These are phyloP conservation scores for Dactylonectria estremocensis DNA, from an alignment of 2,329 filamentous ascomycete species.

Conservation along the genomic window DNA sequence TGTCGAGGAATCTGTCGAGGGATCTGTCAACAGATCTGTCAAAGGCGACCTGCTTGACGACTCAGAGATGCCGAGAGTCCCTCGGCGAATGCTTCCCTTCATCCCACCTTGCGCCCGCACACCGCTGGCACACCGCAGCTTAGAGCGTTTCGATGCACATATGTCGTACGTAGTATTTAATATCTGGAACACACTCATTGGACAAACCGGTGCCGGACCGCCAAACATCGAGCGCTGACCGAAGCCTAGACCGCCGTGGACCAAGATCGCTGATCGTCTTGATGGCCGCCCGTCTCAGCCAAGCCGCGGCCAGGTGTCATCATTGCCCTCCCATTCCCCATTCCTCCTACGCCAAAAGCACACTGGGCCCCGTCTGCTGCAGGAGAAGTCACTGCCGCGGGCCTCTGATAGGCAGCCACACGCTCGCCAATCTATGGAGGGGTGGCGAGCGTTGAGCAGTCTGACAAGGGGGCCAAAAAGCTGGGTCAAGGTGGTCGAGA, in stretches of 20 bases:
- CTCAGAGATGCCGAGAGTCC: background rate
- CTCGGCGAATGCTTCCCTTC: background rate
- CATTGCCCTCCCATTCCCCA: conserved; percentile 23
- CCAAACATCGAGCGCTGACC: conserved; percentile 40
- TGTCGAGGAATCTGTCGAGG: background rate
- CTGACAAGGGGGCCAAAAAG: background rate
- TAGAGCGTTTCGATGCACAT: conserved; percentile 24
- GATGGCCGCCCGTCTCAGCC: conserved; percentile 32
- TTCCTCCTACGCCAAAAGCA: conserved; percentile 4
- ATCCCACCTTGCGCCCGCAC: conserved; percentile 2
- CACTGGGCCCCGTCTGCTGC: conserved; percentile 21
- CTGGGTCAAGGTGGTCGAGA: background rate
- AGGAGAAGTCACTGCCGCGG: conserved; percentile 26
- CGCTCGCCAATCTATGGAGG: conserved; percentile 45
- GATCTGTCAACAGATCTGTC: background rate
- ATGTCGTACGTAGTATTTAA: conserved; percentile 16
- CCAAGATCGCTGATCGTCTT: conserved; percentile 22
- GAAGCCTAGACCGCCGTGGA: conserved; percentile 44
- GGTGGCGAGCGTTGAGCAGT: conserved; percentile 27
- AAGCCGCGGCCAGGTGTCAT: conserved; percentile 21
- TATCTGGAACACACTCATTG: conserved; percentile 34
- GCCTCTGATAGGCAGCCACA: conserved; percentile 42
- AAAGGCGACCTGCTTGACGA: background rate
- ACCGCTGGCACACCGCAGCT: conserved; percentile 2
- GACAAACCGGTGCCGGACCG: conserved; percentile 38